phyloP scores from a whole-genome alignment of 2,329 filamentous ascomycete species.

The Fusarium xyrophilum region DNA sequence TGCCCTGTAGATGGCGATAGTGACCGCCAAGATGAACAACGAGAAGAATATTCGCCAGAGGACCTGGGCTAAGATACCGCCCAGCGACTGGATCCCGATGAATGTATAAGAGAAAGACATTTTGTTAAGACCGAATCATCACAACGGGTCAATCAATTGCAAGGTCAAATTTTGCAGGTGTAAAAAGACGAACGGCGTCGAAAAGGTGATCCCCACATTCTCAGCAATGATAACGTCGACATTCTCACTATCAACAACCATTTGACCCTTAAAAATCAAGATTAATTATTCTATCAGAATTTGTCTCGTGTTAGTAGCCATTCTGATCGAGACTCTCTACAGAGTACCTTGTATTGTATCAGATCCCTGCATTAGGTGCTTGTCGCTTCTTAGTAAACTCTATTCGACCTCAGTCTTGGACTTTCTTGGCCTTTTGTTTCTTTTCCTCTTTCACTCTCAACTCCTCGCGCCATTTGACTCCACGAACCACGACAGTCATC shows the following conservation, averaged over 20 bases:
- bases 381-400: neutral
- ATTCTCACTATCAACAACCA: neutral
- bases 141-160: neutral
- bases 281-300: neutral
- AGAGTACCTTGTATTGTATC: neutral
- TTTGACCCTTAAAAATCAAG: neutral
- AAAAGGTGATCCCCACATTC: slow-evolving; percentile 10
- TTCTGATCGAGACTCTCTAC: neutral
- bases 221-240: neutral
- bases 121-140: slow-evolving; percentile 12
- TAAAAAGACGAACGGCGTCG: slow-evolving; percentile 8
- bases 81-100: slow-evolving; percentile 3
- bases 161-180: neutral
- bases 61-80: neutral
- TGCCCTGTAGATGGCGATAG: slow-evolving; percentile 48
- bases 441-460: slow-evolving; percentile 40
- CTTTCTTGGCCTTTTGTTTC: slow-evolving; percentile 28
- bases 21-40: slow-evolving; percentile 24
- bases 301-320: neutral
- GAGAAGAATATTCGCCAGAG: slow-evolving; percentile 2
- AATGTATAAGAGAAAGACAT: slow-evolving; percentile 17
- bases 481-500: slow-evolving; percentile 51
- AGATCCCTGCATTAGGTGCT: neutral
- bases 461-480: slow-evolving; percentile 53
- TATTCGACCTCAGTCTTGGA: neutral